Evolutionary conservation across 352 stramenopile genomes (phyloP).

Genomic region (Pythium brassicae): DNA sequence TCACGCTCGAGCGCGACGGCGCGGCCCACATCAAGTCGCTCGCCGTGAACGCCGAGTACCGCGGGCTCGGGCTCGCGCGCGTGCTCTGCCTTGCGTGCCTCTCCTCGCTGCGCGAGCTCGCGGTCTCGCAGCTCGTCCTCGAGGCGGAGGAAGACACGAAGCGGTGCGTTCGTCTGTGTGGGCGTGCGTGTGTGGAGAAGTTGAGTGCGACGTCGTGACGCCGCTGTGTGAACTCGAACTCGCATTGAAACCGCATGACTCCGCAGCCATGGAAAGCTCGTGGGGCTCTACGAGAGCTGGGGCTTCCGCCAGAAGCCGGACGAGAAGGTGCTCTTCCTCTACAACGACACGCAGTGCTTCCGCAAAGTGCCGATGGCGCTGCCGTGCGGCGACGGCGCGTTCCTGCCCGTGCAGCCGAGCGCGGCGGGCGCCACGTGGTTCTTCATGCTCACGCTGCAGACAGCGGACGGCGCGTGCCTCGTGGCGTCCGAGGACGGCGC

Average conservation of each 20-base stretch:
- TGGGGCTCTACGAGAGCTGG: slow-evolving; percentile 70
- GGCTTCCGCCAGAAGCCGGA: slow-evolving; percentile 48
- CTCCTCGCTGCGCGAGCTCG: slow-evolving; percentile 53
- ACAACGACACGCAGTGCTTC: slow-evolving; percentile 82
- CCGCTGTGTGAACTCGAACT: not conserved
- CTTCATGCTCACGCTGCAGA: slow-evolving; percentile 70
- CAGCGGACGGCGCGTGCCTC: slow-evolving; percentile 58
- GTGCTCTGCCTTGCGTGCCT: slow-evolving; percentile 76
- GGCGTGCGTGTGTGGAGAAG: no score
- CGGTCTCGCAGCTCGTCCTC: slow-evolving; percentile 43
- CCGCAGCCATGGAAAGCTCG: slow-evolving; percentile 42
- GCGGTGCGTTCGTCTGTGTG: slow-evolving; percentile 13
- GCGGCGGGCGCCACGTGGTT: slow-evolving; percentile 43
- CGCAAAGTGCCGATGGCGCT: slow-evolving; percentile 81
- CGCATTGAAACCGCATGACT: no score
- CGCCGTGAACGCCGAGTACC: slow-evolving; percentile 60
- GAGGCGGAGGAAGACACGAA: slow-evolving; percentile 69
- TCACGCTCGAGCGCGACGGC: slow-evolving; percentile 57
- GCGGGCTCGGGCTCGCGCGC: slow-evolving; percentile 61
- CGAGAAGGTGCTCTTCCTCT: slow-evolving; percentile 75
- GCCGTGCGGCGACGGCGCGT: slow-evolving; percentile 26
- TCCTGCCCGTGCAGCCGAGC: slow-evolving; percentile 37
- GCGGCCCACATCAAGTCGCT: slow-evolving; percentile 78
- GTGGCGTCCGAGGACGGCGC: slow-evolving; percentile 61
- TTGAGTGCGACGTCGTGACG: no score